Evolutionary conservation across 352 stramenopile genomes (phyloP), one percentile per base, ranked within the genome.

Genomic region (Stramenopiles sp.): DNA sequence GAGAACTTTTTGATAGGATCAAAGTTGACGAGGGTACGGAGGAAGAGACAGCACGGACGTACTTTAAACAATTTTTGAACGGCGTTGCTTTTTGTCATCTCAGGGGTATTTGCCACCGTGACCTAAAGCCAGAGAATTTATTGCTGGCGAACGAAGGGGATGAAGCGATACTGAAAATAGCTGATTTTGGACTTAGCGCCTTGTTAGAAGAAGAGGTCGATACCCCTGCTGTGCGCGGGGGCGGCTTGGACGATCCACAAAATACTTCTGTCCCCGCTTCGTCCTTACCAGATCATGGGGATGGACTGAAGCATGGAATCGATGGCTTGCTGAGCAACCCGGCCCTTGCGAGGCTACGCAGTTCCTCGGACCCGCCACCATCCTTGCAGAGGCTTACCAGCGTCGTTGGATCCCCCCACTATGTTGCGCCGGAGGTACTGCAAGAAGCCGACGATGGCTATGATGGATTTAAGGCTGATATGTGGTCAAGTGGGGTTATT

Each of bases 81-180:
- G 92, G 92, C 0, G 89, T 96, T 0, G 87, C 90, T 0, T 95
- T 94, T 84, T 97, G 90, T 83, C 92, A 97, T 82, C 83, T 86
- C 8, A 91, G 88, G 0, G 92, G 92, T 0, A 89, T 98, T 30
- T 95, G 92, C 67, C 94, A 98, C 84, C 89, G 94, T 8, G 94
- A 98, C 85, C 84, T 98, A 7, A 98, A 98, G 84, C 94, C 94
- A 27, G 94, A 98, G 83, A 98, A 98, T 84, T 84, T 98, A 80
- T 85, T 98, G 1, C 88, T 91, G 44, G 94, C 88, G 82, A 91
- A 96, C 82, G 89, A 88, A 0, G 89, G 91, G 67, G 91, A 95
- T 71, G 83, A 89, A 8, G 90, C 89, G 31, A 92, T 91, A 44
- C 85, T 97, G 7, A 97, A 97, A 83, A 96, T 97, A 84, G 92